Conservation (phyloP, 1,284 basidiomycete species). For the Trametes sp. region DNA sequence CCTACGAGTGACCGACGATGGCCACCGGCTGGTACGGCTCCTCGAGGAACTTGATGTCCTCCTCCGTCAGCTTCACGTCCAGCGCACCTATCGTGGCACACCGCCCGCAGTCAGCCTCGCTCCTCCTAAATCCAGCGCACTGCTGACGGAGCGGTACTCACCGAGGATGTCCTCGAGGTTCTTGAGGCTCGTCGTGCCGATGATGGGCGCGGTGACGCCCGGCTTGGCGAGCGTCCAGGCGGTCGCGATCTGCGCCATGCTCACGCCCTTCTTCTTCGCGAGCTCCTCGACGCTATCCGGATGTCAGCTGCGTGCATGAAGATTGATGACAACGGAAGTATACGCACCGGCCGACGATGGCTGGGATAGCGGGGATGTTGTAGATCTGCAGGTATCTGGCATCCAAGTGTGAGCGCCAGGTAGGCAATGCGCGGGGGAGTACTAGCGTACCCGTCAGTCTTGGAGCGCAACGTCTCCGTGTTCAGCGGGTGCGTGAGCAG, state of each 20-base stretch:
- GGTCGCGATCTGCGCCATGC: slow-evolving; percentile 49
- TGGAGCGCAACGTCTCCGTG: slow-evolving; percentile 35
- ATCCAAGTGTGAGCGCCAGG: not conserved
- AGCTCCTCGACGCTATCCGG: slow-evolving; percentile 46
- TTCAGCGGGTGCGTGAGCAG: slow-evolving; percentile 45
- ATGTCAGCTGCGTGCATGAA: not conserved
- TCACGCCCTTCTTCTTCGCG: slow-evolving; percentile 43
- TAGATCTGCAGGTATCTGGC: not conserved
- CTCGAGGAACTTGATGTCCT: slow-evolving; percentile 54
- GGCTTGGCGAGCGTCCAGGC: slow-evolving; percentile 45
- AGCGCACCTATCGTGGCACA: slow-evolving; percentile 35
- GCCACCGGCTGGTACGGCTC: slow-evolving; percentile 45
- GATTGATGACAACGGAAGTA: not conserved
- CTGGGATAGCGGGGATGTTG: not conserved
- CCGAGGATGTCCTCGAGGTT: slow-evolving; percentile 45
- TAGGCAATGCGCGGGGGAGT: no score
- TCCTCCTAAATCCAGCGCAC: not conserved
- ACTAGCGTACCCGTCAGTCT: slow-evolving; percentile 32
- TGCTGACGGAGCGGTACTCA: slow-evolving; percentile 13
- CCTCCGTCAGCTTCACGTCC: slow-evolving; percentile 49
- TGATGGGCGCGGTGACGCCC: slow-evolving; percentile 45
- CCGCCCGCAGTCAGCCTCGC: not conserved
- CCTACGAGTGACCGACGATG: slow-evolving; percentile 21
- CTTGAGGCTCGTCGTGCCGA: slow-evolving; percentile 46
- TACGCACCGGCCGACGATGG: slow-evolving; percentile 5